A percentile compares a stretch with the other conserved stretches of the same genome.
phyloP scores from a whole-genome alignment of 2,329 filamentous ascomycete species.

The Aspergillus transmontanensis region DNA sequence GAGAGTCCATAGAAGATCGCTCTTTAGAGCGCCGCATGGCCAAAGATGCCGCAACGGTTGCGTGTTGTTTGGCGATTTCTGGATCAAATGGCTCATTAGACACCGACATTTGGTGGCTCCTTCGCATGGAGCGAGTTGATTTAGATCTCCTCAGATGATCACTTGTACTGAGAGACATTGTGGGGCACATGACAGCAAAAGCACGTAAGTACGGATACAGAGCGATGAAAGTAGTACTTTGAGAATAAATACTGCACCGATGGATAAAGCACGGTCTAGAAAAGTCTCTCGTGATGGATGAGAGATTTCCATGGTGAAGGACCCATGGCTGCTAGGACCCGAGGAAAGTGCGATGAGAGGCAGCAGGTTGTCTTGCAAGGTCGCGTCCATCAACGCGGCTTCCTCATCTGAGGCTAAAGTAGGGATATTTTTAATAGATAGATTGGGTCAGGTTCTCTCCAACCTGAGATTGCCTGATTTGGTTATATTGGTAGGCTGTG shows the following conservation, averaged over 20 bases:
- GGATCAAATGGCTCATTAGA: slow-evolving; percentile 31
- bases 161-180: slow-evolving; percentile 31
- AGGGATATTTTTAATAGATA: neutral
- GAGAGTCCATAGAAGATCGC: slow-evolving; percentile 29
- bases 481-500: neutral
- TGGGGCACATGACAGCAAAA: slow-evolving; percentile 26
- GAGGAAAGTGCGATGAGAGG: neutral
- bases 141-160: slow-evolving; percentile 40
- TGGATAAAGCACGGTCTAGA: neutral
- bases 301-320: neutral
- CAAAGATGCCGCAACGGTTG: slow-evolving; percentile 44
- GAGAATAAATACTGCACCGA: slow-evolving; percentile 8
- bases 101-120: slow-evolving; percentile 24
- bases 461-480: neutral
- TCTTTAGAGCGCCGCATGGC: slow-evolving; percentile 44
- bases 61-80: slow-evolving; percentile 36
- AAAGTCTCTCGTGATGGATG: neutral
- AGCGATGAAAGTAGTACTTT: slow-evolving; percentile 11
- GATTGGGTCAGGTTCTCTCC: neutral
- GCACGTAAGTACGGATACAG: slow-evolving; percentile 6
- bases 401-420: neutral
- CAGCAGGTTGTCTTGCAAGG: neutral
- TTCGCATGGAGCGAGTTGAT: slow-evolving; percentile 42
- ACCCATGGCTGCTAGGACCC: neutral
- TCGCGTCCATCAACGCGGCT: neutral